Evolutionary conservation across 768 basidiomycete species (phyloP).

Genomic region (Pleurotus platypus): DNA sequence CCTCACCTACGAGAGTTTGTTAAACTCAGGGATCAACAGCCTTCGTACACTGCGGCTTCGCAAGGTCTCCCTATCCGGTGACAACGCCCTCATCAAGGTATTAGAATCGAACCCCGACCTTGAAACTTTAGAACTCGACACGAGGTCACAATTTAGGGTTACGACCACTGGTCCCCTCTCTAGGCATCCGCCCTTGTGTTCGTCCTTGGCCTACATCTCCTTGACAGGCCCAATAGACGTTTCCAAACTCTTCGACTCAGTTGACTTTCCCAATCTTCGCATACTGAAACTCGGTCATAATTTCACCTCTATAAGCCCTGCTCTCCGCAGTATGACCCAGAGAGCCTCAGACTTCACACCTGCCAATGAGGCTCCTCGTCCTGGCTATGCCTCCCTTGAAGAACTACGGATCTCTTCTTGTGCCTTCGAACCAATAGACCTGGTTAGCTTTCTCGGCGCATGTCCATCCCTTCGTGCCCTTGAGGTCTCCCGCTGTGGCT

Average conservation of each 20-base stretch:
- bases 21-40: not conserved
- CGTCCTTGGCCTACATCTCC: not conserved
- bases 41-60: not conserved
- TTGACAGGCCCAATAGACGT: not conserved
- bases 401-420: not conserved
- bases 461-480: constrained; percentile 3
- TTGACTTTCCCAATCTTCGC: not conserved
- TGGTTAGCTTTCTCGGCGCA: not conserved
- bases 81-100: not conserved
- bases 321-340: not conserved
- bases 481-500: not conserved
- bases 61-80: not conserved
- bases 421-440: not conserved
- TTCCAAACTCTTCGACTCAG: not conserved
- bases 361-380: not conserved
- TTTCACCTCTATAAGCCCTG: not conserved
- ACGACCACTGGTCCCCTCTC: not conserved
- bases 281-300: not conserved
- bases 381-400: not conserved
- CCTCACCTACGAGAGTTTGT: not conserved
- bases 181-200: not conserved
- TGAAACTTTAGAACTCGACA: not conserved
- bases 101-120: not conserved
- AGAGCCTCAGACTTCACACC: not conserved
- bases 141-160: not conserved